phyloP scores from a whole-genome alignment of 1,139 yeast species.

The Taiozyma sp. region DNA sequence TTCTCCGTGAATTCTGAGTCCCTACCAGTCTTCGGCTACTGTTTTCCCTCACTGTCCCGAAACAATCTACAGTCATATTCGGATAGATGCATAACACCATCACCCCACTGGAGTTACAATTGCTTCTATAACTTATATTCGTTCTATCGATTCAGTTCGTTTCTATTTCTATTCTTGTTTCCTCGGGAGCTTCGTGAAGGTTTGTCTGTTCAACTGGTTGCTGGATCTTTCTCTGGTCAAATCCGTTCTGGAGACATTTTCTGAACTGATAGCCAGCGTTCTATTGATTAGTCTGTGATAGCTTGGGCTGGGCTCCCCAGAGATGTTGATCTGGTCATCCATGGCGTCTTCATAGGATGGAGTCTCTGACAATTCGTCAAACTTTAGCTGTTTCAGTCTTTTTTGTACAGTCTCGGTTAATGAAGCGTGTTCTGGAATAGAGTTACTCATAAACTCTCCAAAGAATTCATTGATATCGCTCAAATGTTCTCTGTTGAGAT shows the following conservation, averaged over 20 bases:
- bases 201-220: background rate
- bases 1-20: background rate
- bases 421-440: background rate
- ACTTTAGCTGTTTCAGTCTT: slow-evolving; percentile 22
- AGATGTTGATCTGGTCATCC: slow-evolving; percentile 20
- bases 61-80: background rate
- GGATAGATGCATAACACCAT: background rate
- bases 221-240: background rate
- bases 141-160: background rate
- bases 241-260: background rate
- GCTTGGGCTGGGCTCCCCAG: slow-evolving; percentile 33
- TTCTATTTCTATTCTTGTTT: background rate
- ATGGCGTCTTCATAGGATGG: slow-evolving; percentile 38
- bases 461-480: background rate
- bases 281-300: slow-evolving; percentile 18
- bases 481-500: background rate
- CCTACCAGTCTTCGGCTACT: background rate
- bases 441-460: background rate
- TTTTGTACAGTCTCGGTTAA: background rate
- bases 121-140: background rate
- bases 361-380: slow-evolving; percentile 27
- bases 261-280: background rate
- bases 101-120: background rate
- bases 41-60: background rate
- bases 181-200: background rate